Conservation (phyloP, 441 rosid species). For the Eugenia klotzschiana region DNA sequence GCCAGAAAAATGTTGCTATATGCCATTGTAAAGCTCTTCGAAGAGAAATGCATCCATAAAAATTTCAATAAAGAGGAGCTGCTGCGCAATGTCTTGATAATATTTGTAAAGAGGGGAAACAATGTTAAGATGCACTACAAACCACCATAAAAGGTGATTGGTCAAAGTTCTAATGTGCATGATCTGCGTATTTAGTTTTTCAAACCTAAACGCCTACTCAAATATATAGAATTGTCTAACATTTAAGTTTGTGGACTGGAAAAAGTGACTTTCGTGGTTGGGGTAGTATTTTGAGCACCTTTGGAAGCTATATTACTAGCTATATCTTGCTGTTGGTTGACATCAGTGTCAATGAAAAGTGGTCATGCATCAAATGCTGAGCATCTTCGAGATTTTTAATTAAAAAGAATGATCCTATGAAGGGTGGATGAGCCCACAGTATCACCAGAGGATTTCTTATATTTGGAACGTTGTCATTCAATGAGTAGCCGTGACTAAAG, state of each 20-base stretch:
- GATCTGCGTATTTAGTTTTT: background rate
- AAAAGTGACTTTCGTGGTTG: background rate
- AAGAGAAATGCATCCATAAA: background rate
- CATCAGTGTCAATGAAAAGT: background rate
- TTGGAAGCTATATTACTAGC: background rate
- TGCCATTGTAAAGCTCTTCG: background rate
- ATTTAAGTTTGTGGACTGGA: background rate
- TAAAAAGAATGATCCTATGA: background rate
- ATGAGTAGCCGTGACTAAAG: background rate
- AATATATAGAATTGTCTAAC: background rate
- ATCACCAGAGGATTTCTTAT: background rate
- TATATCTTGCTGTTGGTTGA: background rate
- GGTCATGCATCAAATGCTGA: background rate
- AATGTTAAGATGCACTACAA: background rate
- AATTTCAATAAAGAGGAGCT: background rate
- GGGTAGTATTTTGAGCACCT: background rate
- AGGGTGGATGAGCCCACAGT: background rate
- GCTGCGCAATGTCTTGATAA: background rate
- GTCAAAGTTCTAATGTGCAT: background rate
- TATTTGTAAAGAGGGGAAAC: background rate
- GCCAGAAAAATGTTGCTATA: background rate
- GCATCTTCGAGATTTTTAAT: background rate
- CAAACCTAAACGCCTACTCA: background rate
- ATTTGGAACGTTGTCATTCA: background rate
- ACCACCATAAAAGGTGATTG: background rate